Evolutionary conservation across 345 rosid species (phyloP), one percentile per base, ranked within the genome.

Genomic region (Gossypium stocksii): DNA sequence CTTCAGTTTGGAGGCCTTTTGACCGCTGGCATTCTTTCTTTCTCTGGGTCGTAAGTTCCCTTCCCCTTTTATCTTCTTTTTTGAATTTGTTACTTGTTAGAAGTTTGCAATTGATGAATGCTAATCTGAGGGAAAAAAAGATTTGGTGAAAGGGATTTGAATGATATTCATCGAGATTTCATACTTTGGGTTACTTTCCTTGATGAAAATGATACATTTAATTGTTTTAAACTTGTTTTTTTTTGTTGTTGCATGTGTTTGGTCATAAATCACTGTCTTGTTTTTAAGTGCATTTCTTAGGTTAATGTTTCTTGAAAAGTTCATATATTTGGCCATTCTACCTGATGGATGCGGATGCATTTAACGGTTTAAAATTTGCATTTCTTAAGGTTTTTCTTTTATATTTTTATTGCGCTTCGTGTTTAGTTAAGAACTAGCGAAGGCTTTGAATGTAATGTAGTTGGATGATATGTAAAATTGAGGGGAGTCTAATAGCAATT

Each of bases 1-100:
- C 63, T 69, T 65, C 93, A 91, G 96, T 95, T 95, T 83, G 99
- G 99, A 71, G 93, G 93, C 73, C 91, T 93, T 58, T 81, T 93
- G 87, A 93, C 94, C 9, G 66, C 94, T 74, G 97, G 98, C 66
- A 95, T 93, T 76, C 58, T 95, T 46, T 84, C 88, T 27, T 93
- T 95, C 80, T 91, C 94, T 66, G 96, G 98, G 65, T 82, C 98
- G 96, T 93, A 93, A 89, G 98, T 89, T 67, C 15, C 46, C 38
- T 53, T 48, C 60, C 65, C 48, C 49, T 72, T 77, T 25, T 12
- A 23, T 59, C 14, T 46, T 46, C 14, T 23, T 23, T 59, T 12
- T 59, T 73, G 25, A 63, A 45, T 17, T 75, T 46, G 16, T 23
- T 2, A 34, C 41, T 34, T 34, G 41, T 34, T 23, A 17, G 4